Evolutionary conservation across 371 early-diverging fungal species (phyloP), one percentile per base, ranked within the genome.

Genomic region (Mucor plumbeus): DNA sequence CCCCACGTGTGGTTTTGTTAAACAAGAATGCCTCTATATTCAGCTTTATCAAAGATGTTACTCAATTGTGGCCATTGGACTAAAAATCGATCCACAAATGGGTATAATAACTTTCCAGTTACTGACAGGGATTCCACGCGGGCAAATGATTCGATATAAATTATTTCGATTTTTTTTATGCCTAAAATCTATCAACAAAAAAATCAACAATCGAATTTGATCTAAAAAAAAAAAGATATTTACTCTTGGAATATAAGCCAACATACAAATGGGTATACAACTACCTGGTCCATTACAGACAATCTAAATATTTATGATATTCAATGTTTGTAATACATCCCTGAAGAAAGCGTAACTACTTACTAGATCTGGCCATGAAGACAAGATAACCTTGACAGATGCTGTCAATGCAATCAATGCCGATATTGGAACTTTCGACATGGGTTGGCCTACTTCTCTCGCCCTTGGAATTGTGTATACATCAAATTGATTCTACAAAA

Each of bases 241-340:
- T 79, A 92, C 89, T 65, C 85, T 78, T 17, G 87, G 80, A 19
- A 90, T n/a, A 71, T 85, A 85, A 3, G 89, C 86, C 0, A 83
- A 70, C 40, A 90, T 44, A 53, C 89, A 87, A 6, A 94, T 75
- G 2, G 95, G 91, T 9, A 98, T 85, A 71, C 98, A 97, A n/a
- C 91, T 97, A 7, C 97, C 97, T 0, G 98, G 99, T 0, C 99
- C 99, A 75, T 98, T 98, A 71, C 90, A 92, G 15, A 97, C 40
- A 9, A 96, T 81, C 91, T 90, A 64, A 63, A 64, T 26, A 26
- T 26, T 26, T 3, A 26, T 26, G 3, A 60, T 38, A 72, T 21
- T 11, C 65, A 21, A 17, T 26, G 35, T 17, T 47, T n/a, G 44
- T 17, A 17, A 5, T 17, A 17, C 1, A 15, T 5, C 44, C 17